Base-by-base conservation (phyloP, 495 filamentous ascomycete genomes). In the Ascodesmis nigricans region DNA sequence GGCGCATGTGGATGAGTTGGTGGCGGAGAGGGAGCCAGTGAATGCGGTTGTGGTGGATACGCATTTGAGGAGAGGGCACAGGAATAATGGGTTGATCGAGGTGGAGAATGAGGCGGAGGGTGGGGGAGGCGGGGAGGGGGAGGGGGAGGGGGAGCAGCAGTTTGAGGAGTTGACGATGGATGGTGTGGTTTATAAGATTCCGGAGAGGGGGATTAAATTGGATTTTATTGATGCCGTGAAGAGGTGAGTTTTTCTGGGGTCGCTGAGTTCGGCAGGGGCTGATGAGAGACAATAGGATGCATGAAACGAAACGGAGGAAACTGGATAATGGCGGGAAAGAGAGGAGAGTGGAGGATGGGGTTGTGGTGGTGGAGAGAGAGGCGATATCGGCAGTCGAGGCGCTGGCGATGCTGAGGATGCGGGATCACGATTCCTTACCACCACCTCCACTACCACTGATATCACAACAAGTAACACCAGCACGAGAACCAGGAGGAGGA, bases 81-180 rank as follows among this genome's bases (percentile, higher is more conserved):
- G 54, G 36, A 83, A 82, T 55, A 75, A 78, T 40, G 80, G 82
- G 14, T 57, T 71, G 43, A 74, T 91, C 44, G 81, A 91, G 30
- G 58, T 90, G 15, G 69, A 73, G 22, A 58, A 71, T 25, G 68
- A 76, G 14, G 55, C 55, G 9, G 60, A 60, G 4, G 66, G 71
- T 10, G 63, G 67, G 24, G 66, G 71, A 31, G 57, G n/a, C n/a
- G n/a, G n/a, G n/a, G n/a, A n/a, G n/a, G n/a, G n/a, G 9, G 60
- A 60, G 4, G 66, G 71, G 10, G 63, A 67, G 24, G 66, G 71
- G 30, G 57, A 55, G 9, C 67, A 65, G 21, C 53, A 58, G 5
- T 58, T 69, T 27, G 55, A 63, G 31, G 65, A 72, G 7, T 46
- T 62, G 25, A 46, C 59, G 30, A 53, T 60, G 13, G 57, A 60